Conservation (phyloP, 306 rosid genomes). For the Rubus idaeus region DNA sequence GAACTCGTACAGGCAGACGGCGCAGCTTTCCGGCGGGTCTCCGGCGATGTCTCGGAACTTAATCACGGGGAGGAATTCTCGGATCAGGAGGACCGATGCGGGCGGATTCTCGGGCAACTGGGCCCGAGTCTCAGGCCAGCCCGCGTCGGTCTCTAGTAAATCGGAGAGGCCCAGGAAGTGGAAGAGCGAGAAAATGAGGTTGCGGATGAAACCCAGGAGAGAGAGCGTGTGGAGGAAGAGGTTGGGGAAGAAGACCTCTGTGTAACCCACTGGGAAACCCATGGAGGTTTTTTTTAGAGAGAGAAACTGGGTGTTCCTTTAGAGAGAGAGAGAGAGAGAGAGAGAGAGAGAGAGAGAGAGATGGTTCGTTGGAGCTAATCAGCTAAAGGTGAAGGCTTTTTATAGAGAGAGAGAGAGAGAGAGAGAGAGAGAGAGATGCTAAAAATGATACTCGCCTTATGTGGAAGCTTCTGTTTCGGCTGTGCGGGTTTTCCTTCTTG, state of each 20-base stretch:
- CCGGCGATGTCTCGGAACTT: slow-evolving; percentile 40
- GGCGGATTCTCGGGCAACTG: slow-evolving; percentile 39
- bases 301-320: slow-evolving; percentile 5
- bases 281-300: slow-evolving; percentile 29
- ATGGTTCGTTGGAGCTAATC: neutral
- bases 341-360: slow-evolving; percentile 10
- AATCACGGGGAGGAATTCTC: slow-evolving; percentile 64
- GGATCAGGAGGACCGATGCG: slow-evolving; percentile 60
- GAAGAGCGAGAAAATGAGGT: slow-evolving; percentile 53
- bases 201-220: slow-evolving; percentile 57
- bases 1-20: slow-evolving; percentile 75
- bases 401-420: slow-evolving; percentile 15
- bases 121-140: slow-evolving; percentile 38
- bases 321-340: slow-evolving; percentile 2
- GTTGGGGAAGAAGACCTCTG: slow-evolving; percentile 64
- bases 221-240: slow-evolving; percentile 59
- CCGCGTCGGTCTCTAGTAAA: slow-evolving; percentile 50
- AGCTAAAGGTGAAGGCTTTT: neutral
- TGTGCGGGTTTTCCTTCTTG: neutral
- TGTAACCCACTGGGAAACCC: slow-evolving; percentile 85
- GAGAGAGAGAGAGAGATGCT: slow-evolving; percentile 12
- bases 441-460: neutral
- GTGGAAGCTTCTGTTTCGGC: slow-evolving; percentile 40
- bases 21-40: slow-evolving; percentile 54
- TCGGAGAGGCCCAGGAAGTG: slow-evolving; percentile 65